Base-by-base conservation (phyloP, 495 filamentous ascomycete species). In the Beverwykella pulmonaria region DNA sequence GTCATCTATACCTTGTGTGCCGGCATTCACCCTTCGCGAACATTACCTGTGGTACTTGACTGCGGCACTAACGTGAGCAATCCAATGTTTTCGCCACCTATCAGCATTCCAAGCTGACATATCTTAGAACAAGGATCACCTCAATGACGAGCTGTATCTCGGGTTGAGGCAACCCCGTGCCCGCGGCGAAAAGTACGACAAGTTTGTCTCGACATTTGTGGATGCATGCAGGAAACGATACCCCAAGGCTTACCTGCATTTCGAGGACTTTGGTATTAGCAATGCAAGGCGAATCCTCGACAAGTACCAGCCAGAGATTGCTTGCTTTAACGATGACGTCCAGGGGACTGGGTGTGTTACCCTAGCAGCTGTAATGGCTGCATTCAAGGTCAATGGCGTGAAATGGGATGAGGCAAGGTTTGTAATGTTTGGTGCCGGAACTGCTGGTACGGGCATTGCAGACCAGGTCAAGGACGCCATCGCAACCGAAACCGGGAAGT, bases 311-410 rank as follows among this genome's bases (percentile, higher is more conserved):
- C 79, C 86, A 0, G 63, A 88, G 22, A 86, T 95, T 6, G 80
- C 92, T 0, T 96, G 92, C 74, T 94, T 96, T 81, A 96, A 96
- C 64, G 92, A 96, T 57, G 92, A 96, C 76, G 87, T 96, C 0
- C 92, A 96, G 74, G 92, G 92, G 1, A 96, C 92, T 0, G 92
- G 92, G 0, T 91, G 89, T 36, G 91, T 96, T 1, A 95, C 92
- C 0, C 79, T 96, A 3, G 92, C 92, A 0, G 92, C 88, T 0
- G 87, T 96, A 63, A 84, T 90, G 76, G 84, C 90, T 0, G 91
- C 82, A 1, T 76, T 92, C 14, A 83, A 91, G 57, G 85, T 95
- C 19, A 85, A 83, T 56, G 82, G 88, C 5, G 74, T 88, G 54
- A 84, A 88, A 58, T 74, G 93, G 27, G 76, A 77, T 32, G 90